These are phyloP conservation scores for Kwoniella sp. DNA, from an alignment of 768 basidiomycete genomes.

Conservation along the genomic window DNA sequence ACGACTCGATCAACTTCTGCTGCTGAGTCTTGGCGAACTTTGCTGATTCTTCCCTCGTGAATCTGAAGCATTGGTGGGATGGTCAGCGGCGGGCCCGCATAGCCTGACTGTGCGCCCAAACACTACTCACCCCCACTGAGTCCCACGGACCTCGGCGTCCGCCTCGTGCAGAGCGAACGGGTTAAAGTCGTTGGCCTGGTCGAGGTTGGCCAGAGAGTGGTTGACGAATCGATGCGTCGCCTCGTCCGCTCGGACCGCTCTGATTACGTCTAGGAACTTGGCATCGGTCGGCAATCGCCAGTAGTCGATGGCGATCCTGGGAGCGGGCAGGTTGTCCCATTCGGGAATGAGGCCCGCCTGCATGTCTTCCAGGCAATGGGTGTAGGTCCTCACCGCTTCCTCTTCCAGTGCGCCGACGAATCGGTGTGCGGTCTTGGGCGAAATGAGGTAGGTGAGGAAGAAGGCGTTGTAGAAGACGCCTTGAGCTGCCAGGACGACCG, in stretches of 20 bases:
- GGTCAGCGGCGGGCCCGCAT: neutral
- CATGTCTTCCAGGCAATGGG: slow-evolving; percentile 75
- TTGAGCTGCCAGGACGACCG: slow-evolving; percentile 80
- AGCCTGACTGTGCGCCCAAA: neutral
- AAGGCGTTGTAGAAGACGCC: slow-evolving; percentile 61
- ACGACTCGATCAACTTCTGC: slow-evolving; percentile 17
- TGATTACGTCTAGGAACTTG: slow-evolving; percentile 72
- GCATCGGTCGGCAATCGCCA: slow-evolving; percentile 54
- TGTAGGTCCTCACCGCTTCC: slow-evolving; percentile 90
- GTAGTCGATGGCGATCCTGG: slow-evolving; percentile 88
- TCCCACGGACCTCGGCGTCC: slow-evolving; percentile 76
- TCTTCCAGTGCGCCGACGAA: slow-evolving; percentile 92
- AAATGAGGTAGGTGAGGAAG: slow-evolving; percentile 59
- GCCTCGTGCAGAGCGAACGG: slow-evolving; percentile 71
- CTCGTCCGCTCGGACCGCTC: slow-evolving; percentile 89
- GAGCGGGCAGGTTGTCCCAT: slow-evolving; percentile 67
- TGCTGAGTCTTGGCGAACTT: slow-evolving; percentile 46
- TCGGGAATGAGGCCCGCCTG: slow-evolving; percentile 51
- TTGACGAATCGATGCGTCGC: slow-evolving; percentile 89
- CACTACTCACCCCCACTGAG: slow-evolving; percentile 61
- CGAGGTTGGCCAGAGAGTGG: slow-evolving; percentile 85
- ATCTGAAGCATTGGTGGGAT: slow-evolving; percentile 24
- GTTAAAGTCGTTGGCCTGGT: slow-evolving; percentile 72
- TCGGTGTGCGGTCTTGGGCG: slow-evolving; percentile 59
- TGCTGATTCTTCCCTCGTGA: slow-evolving; percentile 50